Evolutionary conservation across 805 yeast genomes (phyloP), one percentile per base, ranked within the genome.

Genomic region (Pichia californica): DNA sequence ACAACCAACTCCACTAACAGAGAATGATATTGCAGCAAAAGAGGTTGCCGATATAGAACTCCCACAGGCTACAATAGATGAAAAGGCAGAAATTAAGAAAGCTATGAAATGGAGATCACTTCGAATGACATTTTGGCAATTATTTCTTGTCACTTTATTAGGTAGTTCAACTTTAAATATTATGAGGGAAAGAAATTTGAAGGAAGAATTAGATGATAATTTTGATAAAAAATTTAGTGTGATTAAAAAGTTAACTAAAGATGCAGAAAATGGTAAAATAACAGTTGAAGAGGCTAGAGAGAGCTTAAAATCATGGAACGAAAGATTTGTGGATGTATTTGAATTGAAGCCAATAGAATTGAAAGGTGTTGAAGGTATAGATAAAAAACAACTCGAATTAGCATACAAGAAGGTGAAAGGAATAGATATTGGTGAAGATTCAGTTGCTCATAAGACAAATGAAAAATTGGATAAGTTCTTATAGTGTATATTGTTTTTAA

Each of bases 121-220:
- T 21, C 53, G 58, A 40, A 61, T 61, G 61, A 58, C 63, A 13
- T 41, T 59, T 15, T 56, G 59, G 56, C 65, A 61, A 40, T 50
- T 61, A 52, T 53, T 61, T 29, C 42, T 62, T 9, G 47, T 62
- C 20, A 58, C 61, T 5, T 41, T 58, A 14, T 39, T 58, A 2
- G 60, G 64, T 7, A 65, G 78, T 3, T 69, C 69, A 4, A 75
- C 71, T 4, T 64, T 75, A 29, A 77, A 75, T 45, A 63, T 70
- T 33, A 70, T 72, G 64, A 61, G 69, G 38, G 69, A 63, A 43
- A 61, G 72, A 35, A 71, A 69, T 45, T 64, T 66, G 29, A 52
- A 61, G n/a, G 79, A 73, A 28, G 63, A 62, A 23, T 52, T 74
- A 34, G 60, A 59, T 26, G 67, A 65, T 26, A 65, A 66, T 16